Conservation (phyloP, 441 rosid genomes). For the Pelargonium australe region DNA sequence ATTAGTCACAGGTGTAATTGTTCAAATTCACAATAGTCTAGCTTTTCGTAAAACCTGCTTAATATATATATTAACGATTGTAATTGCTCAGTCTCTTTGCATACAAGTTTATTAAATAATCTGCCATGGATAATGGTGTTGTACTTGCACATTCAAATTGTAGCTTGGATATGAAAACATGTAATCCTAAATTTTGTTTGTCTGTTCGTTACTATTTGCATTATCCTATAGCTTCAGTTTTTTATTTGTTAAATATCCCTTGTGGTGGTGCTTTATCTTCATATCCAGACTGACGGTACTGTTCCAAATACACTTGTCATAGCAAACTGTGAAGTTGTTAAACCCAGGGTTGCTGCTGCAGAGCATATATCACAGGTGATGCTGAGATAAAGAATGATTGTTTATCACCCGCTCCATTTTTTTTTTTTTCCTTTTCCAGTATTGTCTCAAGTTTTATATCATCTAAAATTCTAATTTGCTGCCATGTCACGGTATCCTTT, state of each 20-base stretch:
- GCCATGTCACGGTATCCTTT: not conserved
- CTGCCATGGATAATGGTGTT: not conserved
- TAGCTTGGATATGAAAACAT: too few species aligned
- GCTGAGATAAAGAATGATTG: too few species aligned
- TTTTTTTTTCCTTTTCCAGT: not conserved
- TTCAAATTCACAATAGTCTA: too few species aligned
- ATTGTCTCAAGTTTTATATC: not conserved
- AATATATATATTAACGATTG: not conserved
- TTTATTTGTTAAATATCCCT: too few species aligned
- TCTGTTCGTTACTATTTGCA: too few species aligned
- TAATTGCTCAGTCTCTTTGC: not conserved
- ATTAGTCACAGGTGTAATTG: too few species aligned
- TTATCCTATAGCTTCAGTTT: too few species aligned
- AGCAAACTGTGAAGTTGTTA: conserved; percentile 93
- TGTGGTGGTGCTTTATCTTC: too few species aligned
- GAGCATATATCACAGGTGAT: conserved; percentile 92
- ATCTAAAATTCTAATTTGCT: not conserved
- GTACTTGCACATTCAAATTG: too few species aligned
- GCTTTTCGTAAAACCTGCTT: too few species aligned
- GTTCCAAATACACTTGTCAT: conserved; percentile 96
- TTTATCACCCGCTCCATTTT: too few species aligned
- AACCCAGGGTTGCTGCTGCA: conserved; percentile 95
- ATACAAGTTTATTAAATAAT: not conserved
- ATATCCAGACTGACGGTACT: conserved; percentile 81
- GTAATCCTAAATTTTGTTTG: too few species aligned